phyloP scores from a whole-genome alignment of 2,329 filamentous ascomycete genomes.

The Sclerotinia minor region DNA sequence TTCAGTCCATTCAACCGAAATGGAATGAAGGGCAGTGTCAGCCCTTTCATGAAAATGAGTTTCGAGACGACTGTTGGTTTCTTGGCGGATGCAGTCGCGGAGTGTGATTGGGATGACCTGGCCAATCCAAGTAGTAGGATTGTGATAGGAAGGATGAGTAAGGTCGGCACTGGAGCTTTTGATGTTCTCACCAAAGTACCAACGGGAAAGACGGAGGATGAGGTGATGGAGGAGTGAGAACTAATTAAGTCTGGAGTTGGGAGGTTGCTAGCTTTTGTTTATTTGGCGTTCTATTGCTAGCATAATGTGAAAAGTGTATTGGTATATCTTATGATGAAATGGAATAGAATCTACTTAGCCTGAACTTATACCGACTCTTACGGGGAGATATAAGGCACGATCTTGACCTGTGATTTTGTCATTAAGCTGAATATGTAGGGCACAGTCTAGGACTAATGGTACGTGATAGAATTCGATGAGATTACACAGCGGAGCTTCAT shows the following conservation, averaged over 20 bases:
- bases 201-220: conserved; percentile 28
- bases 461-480: neutral
- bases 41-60: conserved; percentile 97
- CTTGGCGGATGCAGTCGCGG: conserved; percentile 86
- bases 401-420: neutral
- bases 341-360: conserved; percentile 16
- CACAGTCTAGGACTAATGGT: neutral
- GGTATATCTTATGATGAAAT: conserved; percentile 23
- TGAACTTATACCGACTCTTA: neutral
- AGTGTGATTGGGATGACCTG: conserved; percentile 87
- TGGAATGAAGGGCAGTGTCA: conserved; percentile 80
- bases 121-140: conserved; percentile 83
- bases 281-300: conserved; percentile 11
- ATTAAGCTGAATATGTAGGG: neutral
- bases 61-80: conserved; percentile 97
- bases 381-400: neutral
- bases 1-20: conserved; percentile 93
- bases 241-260: conserved; percentile 22
- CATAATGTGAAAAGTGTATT: conserved; percentile 24
- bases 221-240: conserved; percentile 23
- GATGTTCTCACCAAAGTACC: conserved; percentile 72
- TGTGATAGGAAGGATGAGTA: conserved; percentile 80
- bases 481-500: neutral
- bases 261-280: conserved; percentile 5
- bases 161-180: conserved; percentile 86